Evolutionary conservation across 805 yeast genomes (phyloP).

Genomic region (Wickerhamomyces mucosus): DNA sequence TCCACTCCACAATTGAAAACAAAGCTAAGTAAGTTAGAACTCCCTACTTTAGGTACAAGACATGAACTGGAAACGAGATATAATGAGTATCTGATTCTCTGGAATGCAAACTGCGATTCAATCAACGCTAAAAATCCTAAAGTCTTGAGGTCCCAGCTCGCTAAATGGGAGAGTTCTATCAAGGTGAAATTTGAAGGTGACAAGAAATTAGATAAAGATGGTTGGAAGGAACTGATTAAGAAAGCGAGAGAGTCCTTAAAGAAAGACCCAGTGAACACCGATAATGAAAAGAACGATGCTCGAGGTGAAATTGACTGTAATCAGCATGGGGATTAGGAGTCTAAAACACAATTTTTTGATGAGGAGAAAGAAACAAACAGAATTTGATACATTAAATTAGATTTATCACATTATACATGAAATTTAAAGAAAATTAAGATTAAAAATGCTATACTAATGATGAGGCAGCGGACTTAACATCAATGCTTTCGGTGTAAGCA

Average conservation of each 20-base stretch:
- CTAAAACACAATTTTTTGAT: no score
- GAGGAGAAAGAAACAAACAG: no score
- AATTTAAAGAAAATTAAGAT: no score
- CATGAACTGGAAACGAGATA: conserved; percentile 59
- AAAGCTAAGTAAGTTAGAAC: conserved; percentile 41
- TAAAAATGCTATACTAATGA: no score
- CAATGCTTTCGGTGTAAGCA: not conserved
- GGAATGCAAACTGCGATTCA: conserved; percentile 77
- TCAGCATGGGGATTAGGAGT: no score
- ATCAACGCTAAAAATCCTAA: conserved; percentile 49
- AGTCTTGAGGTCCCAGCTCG: conserved; percentile 44
- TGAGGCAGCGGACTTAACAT: no score
- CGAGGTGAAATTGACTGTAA: no score
- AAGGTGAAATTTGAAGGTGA: conserved; percentile 5
- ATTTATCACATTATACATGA: no score
- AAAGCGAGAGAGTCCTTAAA: conserved; percentile 3
- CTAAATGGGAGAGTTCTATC: conserved; percentile 53
- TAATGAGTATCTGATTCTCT: conserved; percentile 64
- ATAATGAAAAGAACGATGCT: no score
- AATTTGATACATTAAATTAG: no score
- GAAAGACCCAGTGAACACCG: no score
- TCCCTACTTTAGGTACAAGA: conserved; percentile 58
- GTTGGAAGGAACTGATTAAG: conserved; percentile 15
- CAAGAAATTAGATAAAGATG: conserved; percentile 9
- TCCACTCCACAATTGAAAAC: conserved; percentile 51